Percentiles rank a stretch among this genome's conserved stretches.
Evolutionary conservation across 225 moss, liverwort and hornwort species (phyloP).

Genomic region (Marchantia polymorpha): DNA sequence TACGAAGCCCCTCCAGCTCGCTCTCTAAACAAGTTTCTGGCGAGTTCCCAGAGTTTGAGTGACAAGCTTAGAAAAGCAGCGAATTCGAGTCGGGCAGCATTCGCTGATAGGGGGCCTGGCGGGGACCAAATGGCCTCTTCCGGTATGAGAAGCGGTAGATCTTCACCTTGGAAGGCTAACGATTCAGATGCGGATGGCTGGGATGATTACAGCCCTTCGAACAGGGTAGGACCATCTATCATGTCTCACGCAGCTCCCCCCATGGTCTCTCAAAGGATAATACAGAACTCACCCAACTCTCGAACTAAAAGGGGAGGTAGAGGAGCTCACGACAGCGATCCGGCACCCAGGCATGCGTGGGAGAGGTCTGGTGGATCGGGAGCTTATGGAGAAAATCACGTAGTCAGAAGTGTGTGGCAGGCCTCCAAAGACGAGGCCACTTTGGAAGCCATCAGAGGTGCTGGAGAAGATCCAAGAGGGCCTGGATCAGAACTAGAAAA

Average conservation of each 20-base stretch:
- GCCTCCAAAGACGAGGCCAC: slow-evolving; percentile 80
- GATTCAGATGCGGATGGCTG: slow-evolving; percentile 29
- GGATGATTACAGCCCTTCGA: slow-evolving; percentile 39
- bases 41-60: slow-evolving; percentile 50
- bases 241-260: slow-evolving; percentile 13
- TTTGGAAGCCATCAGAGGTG: slow-evolving; percentile 76
- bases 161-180: slow-evolving; percentile 46
- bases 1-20: slow-evolving; percentile 46
- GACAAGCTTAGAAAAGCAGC: slow-evolving; percentile 54
- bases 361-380: slow-evolving; percentile 37
- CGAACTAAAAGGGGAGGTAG: slow-evolving; percentile 29
- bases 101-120: slow-evolving; percentile 34
- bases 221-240: slow-evolving; percentile 27
- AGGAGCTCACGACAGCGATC: slow-evolving; percentile 55
- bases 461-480: slow-evolving; percentile 41
- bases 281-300: slow-evolving; percentile 20
- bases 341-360: slow-evolving; percentile 47
- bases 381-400: slow-evolving; percentile 69
- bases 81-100: slow-evolving; percentile 46
- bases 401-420: slow-evolving; percentile 69
- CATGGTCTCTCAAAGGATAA: slow-evolving; percentile 28
- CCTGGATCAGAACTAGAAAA: slow-evolving; percentile 31
- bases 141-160: slow-evolving; percentile 31
- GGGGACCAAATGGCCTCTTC: slow-evolving; percentile 21
- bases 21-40: slow-evolving; percentile 48